Conservation (phyloP, 768 basidiomycete genomes). For the Amanita brunnescens region DNA sequence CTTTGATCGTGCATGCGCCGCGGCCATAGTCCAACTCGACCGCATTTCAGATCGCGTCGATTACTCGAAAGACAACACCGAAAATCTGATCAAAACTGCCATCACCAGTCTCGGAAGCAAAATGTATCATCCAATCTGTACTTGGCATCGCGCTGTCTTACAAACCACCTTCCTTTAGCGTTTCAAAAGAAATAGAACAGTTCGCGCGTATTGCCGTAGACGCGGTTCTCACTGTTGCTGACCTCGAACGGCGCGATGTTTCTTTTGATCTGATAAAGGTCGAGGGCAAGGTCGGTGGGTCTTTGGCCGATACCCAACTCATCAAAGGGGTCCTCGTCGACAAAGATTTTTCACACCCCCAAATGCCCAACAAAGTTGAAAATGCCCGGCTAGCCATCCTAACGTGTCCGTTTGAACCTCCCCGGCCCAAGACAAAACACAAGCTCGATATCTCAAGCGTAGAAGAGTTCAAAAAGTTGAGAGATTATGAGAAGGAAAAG, state of each 20-base stretch:
- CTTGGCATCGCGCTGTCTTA: not conserved
- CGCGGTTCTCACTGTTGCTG: conserved; percentile 91
- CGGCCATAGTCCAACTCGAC: conserved; percentile 88
- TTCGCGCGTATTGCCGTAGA: conserved; percentile 98
- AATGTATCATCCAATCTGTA: conserved; percentile 52
- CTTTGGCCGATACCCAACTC: conserved; percentile 87
- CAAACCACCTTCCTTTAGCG: conserved; percentile 39
- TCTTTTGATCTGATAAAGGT: conserved; percentile 99
- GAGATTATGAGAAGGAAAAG: conserved; percentile 93
- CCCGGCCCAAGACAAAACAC: conserved; percentile 98
- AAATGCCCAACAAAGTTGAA: conserved; percentile 85
- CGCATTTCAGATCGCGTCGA: conserved; percentile 84
- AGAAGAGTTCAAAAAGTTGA: conserved; percentile 92
- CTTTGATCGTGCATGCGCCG: conserved; percentile 88
- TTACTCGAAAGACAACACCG: conserved; percentile 74
- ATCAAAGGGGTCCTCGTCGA: conserved; percentile 98
- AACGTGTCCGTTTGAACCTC: conserved; percentile 98
- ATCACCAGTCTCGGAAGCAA: conserved; percentile 97
- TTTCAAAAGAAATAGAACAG: conserved; percentile 91
- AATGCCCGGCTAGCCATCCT: conserved; percentile 94
- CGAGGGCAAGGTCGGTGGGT: conserved; percentile 97
- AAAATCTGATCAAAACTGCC: conserved; percentile 87
- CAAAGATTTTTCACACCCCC: conserved; percentile 99
- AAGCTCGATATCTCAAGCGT: conserved; percentile 95
- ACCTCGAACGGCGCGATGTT: conserved; percentile 90